Conservation (phyloP, 805 yeast species). For the Candida ulmi region DNA sequence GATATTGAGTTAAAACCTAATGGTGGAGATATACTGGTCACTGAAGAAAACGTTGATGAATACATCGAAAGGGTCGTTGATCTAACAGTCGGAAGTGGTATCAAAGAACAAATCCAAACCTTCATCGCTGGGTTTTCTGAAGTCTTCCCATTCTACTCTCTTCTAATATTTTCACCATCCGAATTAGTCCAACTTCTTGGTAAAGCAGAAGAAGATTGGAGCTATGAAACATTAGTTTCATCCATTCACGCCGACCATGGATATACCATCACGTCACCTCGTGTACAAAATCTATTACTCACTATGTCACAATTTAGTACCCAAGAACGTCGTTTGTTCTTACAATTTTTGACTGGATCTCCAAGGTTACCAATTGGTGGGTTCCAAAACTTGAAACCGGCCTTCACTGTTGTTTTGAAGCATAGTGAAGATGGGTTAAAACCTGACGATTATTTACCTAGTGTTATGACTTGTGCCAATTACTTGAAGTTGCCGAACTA, state of each 20-base stretch:
- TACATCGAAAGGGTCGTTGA: conserved; percentile 58
- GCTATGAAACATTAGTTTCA: conserved; percentile 48
- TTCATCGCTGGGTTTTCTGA: conserved; percentile 78
- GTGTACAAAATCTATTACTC: conserved; percentile 55
- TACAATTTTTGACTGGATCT: conserved; percentile 89
- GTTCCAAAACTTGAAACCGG: conserved; percentile 75
- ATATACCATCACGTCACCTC: conserved; percentile 60
- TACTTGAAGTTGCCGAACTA: conserved; percentile 87
- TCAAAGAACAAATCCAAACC: conserved; percentile 54
- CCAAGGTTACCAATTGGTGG: conserved; percentile 95
- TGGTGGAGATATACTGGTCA: conserved; percentile 50
- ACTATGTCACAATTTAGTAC: conserved; percentile 50
- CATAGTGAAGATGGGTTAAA: conserved; percentile 63
- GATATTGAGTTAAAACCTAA: conserved; percentile 48
- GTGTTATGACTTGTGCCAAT: conserved; percentile 98
- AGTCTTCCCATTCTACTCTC: conserved; percentile 73
- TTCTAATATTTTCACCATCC: conserved; percentile 65
- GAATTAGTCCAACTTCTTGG: conserved; percentile 75
- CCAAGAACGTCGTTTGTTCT: conserved; percentile 60
- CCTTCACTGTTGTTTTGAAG: conserved; percentile 81
- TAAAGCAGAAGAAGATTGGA: conserved; percentile 84
- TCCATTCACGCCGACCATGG: conserved; percentile 88
- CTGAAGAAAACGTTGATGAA: conserved; percentile 44
- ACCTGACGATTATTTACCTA: conserved; percentile 82
- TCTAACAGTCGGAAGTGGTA: conserved; percentile 56